Evolutionary conservation across 495 filamentous ascomycete species (phyloP), one percentile per base, ranked within the genome.

Genomic region (Talaromyces wortmannii): DNA sequence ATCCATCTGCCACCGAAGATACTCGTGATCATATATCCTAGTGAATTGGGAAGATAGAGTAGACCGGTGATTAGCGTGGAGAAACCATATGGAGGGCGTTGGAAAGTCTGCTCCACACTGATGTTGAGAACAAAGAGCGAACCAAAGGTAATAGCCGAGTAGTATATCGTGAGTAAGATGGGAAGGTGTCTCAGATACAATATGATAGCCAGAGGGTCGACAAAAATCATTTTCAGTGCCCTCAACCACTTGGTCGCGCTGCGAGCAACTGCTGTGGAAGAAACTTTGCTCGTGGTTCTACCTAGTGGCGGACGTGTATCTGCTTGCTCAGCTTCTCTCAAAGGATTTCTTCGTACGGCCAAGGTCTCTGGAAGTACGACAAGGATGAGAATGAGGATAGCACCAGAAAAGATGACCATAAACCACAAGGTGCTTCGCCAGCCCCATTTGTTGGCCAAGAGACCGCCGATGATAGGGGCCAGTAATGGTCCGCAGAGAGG

Each of bases 391-490:
- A 83, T 49, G 3, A 90, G 61, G 57, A 83, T 71, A 50, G 85
- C 48, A 12, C 78, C 88, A 17, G 91, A 92, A 63, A 88, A 96
- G 18, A 84, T 83, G 5, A 81, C 79, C 30, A 91, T 79, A 59
- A 96, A 96, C 88, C 90, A 97, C 73, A 90, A 80, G 4, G 91
- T 92, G 56, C 85, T 85, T 52, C 90, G 75, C 92, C 92, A 97
- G 3, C 86, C 84, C 65, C 86, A 88, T 4, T 67, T 71, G 51
- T 90, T 67, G 0, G 84, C 78, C 17, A 97, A 69, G 1, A 78
- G 83, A 53, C 92, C 92, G 33, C 92, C 92, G 45, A 96, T 83
- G 45, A 97, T 92, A 6, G 92, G 92, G 0, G 88, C 84, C 23
- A 96, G 71, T 8, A 96, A 72, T 0, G 92, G 92, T 0, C 92